These are phyloP conservation scores for Lachnellula occidentalis DNA, from an alignment of 2,329 filamentous ascomycete species.

Conservation along the genomic window DNA sequence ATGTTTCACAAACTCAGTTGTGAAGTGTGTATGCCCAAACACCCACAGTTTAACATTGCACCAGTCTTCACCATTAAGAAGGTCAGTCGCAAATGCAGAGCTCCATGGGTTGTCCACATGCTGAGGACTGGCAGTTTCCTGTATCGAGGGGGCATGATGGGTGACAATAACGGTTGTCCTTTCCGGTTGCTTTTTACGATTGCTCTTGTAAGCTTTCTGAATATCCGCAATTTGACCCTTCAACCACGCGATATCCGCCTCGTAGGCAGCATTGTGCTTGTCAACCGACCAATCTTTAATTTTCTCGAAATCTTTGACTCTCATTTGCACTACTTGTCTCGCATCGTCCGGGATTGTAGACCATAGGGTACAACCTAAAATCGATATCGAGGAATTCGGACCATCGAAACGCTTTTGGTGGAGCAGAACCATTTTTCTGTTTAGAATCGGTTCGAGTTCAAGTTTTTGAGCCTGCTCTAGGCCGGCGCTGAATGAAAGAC, in stretches of 20 bases:
- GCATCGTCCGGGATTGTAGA: conserved; percentile 39
- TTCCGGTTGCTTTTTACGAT: conserved; percentile 25
- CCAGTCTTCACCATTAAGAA: conserved; percentile 28
- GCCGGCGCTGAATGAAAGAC: conserved; percentile 16
- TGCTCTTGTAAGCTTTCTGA: conserved; percentile 1
- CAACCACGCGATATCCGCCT: conserved; percentile 34
- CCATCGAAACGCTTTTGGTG: conserved; percentile 36
- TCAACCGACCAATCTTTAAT: conserved; percentile 12
- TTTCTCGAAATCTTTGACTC: conserved; percentile 11
- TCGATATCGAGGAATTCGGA: conserved; percentile 33
- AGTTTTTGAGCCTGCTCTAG: conserved; percentile 7
- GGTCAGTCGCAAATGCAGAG: conserved; percentile 49
- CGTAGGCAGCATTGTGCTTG: conserved; percentile 5
- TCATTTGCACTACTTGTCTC: conserved; percentile 13
- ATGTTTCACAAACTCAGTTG: conserved; percentile 34
- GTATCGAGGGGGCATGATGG: conserved; percentile 38
- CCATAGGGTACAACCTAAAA: conserved; percentile 46
- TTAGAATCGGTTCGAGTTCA: conserved; percentile 2
- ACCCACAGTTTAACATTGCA: conserved; percentile 36
- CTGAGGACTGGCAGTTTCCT: conserved; percentile 41
- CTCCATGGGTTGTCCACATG: conserved; percentile 33
- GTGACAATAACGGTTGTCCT: conserved; percentile 35
- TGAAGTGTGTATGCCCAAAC: conserved; percentile 42
- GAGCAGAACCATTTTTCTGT: conserved; percentile 33
- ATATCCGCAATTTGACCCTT: conserved; percentile 32